Evolutionary conservation across 2,329 filamentous ascomycete genomes (phyloP).

Genomic region (Daldinia eschscholtzii): DNA sequence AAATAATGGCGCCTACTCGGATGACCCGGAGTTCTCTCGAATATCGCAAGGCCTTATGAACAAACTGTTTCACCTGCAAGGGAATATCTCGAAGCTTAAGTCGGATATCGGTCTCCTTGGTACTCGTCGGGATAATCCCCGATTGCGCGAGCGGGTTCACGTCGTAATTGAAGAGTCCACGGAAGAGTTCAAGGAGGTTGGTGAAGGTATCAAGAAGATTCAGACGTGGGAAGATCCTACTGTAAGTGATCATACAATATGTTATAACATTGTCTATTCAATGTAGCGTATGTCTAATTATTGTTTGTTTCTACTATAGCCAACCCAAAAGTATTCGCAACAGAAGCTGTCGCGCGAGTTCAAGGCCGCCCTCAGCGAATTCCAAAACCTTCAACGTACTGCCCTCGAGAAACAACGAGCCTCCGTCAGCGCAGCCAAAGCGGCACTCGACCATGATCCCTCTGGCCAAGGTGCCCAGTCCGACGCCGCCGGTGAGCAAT

Average conservation of each 20-base stretch:
- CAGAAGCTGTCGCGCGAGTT: constrained; percentile 96
- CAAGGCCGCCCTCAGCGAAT: constrained; percentile 87
- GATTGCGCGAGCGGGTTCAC: constrained; percentile 90
- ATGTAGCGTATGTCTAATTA: constrained; percentile 24
- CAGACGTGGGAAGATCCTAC: constrained; percentile 88
- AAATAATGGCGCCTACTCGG: constrained; percentile 72
- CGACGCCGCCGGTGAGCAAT: constrained; percentile 55
- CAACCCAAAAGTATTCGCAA: constrained; percentile 95
- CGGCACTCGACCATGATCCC: constrained; percentile 74
- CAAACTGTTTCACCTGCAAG: constrained; percentile 89
- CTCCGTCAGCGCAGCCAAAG: constrained; percentile 84
- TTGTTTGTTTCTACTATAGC: constrained; percentile 62
- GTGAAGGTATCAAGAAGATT: constrained; percentile 92
- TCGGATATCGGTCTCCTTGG: constrained; percentile 88
- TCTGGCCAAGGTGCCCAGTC: constrained; percentile 45
- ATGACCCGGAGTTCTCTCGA: constrained; percentile 91
- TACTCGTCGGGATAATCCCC: constrained; percentile 90
- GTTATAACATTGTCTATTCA: constrained; percentile 14
- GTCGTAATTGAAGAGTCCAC: constrained; percentile 88
- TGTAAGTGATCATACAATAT: constrained; percentile 61
- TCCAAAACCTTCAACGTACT: constrained; percentile 89
- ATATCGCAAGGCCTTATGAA: constrained; percentile 87
- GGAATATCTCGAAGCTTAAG: constrained; percentile 86
- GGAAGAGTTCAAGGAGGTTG: constrained; percentile 88
- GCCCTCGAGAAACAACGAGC: constrained; percentile 94